These are phyloP conservation scores for Cinnamomum micranthum DNA, from an alignment of 164 flowering plant genomes.

Conservation along the genomic window DNA sequence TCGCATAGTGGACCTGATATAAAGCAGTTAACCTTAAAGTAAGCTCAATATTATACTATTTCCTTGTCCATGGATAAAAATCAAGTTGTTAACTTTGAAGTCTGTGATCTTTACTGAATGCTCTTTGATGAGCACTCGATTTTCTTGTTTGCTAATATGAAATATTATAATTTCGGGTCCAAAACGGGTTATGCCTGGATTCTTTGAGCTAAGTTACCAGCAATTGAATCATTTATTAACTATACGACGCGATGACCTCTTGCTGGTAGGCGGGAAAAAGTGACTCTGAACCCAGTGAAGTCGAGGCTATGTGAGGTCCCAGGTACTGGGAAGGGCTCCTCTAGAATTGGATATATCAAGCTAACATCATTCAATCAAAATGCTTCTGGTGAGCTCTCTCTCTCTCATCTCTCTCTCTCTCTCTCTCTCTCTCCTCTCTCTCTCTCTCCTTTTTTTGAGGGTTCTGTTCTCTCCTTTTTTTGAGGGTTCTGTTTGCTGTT, in stretches of 20 bases:
- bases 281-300: slow-evolving; percentile 81
- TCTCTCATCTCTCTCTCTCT: no score
- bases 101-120: no score
- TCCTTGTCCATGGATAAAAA: no score
- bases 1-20: no score
- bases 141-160: background rate
- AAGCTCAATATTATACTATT: no score
- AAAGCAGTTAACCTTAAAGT: no score
- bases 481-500: background rate
- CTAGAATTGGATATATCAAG: slow-evolving; percentile 87
- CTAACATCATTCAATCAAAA: slow-evolving; percentile 82
- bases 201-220: slow-evolving; percentile 2
- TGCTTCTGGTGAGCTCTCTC: slow-evolving; percentile 55
- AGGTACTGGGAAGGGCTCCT: slow-evolving; percentile 53
- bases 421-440: no score
- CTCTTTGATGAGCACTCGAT: no score
- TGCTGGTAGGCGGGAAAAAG: slow-evolving; percentile 70
- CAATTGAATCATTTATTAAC: background rate
- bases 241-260: background rate
- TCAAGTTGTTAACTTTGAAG: no score
- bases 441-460: no score
- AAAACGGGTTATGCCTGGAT: background rate
- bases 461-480: background rate
- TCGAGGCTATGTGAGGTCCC: slow-evolving; percentile 71
- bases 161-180: background rate